Percentiles rank a stretch among this genome's conserved stretches.
These are phyloP conservation scores for Agrocybe praecox DNA, from an alignment of 768 basidiomycete species.

Conservation along the genomic window DNA sequence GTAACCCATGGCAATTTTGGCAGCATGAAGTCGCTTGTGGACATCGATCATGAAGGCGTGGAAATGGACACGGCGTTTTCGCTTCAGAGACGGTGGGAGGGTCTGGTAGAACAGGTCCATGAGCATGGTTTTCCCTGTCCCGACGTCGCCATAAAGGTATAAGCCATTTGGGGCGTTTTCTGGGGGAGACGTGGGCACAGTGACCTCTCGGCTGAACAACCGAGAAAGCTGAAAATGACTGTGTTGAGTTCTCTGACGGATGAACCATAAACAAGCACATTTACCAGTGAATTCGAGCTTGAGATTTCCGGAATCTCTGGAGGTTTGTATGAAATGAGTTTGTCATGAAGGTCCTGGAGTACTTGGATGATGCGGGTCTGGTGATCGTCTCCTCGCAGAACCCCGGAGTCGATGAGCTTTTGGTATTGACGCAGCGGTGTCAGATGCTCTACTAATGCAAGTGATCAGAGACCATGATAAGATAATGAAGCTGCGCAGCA, in stretches of 20 bases:
- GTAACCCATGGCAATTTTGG: slow-evolving; percentile 71
- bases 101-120: slow-evolving; percentile 97
- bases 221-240: slow-evolving; percentile 43
- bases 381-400: slow-evolving; percentile 75
- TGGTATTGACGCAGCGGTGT: slow-evolving; percentile 49
- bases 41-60: slow-evolving; percentile 99
- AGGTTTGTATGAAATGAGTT: slow-evolving; percentile 70
- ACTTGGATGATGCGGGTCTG: slow-evolving; percentile 84
- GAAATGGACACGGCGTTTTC: slow-evolving; percentile 92
- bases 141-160: slow-evolving; percentile 96
- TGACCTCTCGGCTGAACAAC: slow-evolving; percentile 41
- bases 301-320: slow-evolving; percentile 55
- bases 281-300: slow-evolving; percentile 40
- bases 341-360: slow-evolving; percentile 78
- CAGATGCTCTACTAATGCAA: slow-evolving; percentile 26
- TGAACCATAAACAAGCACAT: slow-evolving; percentile 15
- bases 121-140: slow-evolving; percentile 98
- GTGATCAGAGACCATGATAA: slow-evolving; percentile 3
- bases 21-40: slow-evolving; percentile 86
- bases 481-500: slow-evolving; percentile 5
- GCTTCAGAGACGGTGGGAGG: slow-evolving; percentile 63
- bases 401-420: slow-evolving; percentile 43
- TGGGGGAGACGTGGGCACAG: slow-evolving; percentile 42
- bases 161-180: slow-evolving; percentile 77
- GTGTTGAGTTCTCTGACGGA: slow-evolving; percentile 17